Base-by-base conservation (phyloP, 345 rosid genomes). In the Kandelia obovata region DNA sequence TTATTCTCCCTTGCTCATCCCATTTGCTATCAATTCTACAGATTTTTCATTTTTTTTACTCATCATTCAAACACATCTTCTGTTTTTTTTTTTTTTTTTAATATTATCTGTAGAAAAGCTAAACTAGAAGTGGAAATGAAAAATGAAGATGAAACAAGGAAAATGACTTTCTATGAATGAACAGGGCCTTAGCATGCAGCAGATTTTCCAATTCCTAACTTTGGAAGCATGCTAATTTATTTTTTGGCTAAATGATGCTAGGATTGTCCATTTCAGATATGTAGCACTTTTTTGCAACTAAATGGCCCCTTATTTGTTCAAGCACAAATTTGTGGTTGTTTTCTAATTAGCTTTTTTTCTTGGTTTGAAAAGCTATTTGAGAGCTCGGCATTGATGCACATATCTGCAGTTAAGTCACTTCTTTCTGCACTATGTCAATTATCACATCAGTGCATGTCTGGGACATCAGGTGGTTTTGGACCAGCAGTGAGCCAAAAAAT, bases 341-440 rank as follows among this genome's bases (percentile, higher is more conserved):
- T 57, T 75, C 84, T 89, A 78, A 88, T 78, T 70, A 31, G 53
- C 69, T 28, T 75, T 28, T 75, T 85, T 79, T 67, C 52, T 79
- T 74, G 49, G 46, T 78, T 71, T 78, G 66, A 66, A 66, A 61
- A 94, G 99, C 87, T 95, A 69, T 95, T 95, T 76, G 99, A 91
- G 86, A 95, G 99, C 89, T 95, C 99, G 10, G 96, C 96, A 58
- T 75, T 92, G 86, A 95, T 95, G 99, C 89, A 90, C 75, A 76
- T 89, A 78, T 86, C 96, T 75, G 97, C 99, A 28, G 97, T 95
- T 77, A 89, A 90, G 80, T 88, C 99, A 69, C 99, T 95, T 81
- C 92, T 95, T 65, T 85, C 87, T 83, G 96, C 97, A 62, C 89
- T 95, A 52, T 81, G 75, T 66, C 90, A 88, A 81, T 70, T 95